A percentile compares a stretch with the other conserved stretches of the same genome.
Conservation (phyloP, 768 basidiomycete species). For the Leucosporidium creatinivorum region DNA sequence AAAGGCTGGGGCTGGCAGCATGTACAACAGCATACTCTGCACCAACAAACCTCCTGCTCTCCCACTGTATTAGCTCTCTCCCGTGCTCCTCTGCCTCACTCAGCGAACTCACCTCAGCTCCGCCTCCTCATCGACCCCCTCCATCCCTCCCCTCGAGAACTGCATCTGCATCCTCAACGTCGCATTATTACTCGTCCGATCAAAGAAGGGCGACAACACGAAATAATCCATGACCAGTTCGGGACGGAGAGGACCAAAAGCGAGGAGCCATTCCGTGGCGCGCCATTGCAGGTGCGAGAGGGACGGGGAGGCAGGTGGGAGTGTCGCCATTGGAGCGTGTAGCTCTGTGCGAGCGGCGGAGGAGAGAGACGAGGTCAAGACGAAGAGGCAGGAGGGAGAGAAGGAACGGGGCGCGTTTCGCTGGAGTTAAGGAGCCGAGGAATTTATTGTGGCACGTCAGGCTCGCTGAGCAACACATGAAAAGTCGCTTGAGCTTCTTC, state of each 20-base stretch:
- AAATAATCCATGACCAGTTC: conserved; percentile 88
- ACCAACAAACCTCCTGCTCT: conserved; percentile 58
- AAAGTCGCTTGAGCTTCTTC: too few relatives aligned
- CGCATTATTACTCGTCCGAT: conserved; percentile 88
- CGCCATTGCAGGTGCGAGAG: conserved; percentile 32
- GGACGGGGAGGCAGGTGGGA: not conserved
- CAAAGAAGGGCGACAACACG: conserved; percentile 82
- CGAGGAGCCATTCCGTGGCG: conserved; percentile 34
- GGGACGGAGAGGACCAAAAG: conserved; percentile 57
- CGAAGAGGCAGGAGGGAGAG: too few relatives aligned
- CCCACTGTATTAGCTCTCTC: not conserved
- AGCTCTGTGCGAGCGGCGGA: too few relatives aligned
- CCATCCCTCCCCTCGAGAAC: conserved; percentile 58
- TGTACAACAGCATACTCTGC: conserved; percentile 80
- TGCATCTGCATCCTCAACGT: conserved; percentile 88
- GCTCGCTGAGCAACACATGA: too few relatives aligned
- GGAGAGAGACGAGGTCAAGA: too few relatives aligned
- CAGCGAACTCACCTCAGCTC: conserved; percentile 59
- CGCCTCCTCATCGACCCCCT: conserved; percentile 57
- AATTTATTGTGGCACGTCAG: too few relatives aligned
- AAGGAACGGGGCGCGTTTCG: too few relatives aligned
- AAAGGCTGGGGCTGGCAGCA: conserved; percentile 68
- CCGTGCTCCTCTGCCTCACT: not conserved
- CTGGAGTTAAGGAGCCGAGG: too few relatives aligned
- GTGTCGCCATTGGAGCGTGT: too few relatives aligned